Conservation (phyloP, 2,329 filamentous ascomycete genomes). For the Xylaria hypoxylon region DNA sequence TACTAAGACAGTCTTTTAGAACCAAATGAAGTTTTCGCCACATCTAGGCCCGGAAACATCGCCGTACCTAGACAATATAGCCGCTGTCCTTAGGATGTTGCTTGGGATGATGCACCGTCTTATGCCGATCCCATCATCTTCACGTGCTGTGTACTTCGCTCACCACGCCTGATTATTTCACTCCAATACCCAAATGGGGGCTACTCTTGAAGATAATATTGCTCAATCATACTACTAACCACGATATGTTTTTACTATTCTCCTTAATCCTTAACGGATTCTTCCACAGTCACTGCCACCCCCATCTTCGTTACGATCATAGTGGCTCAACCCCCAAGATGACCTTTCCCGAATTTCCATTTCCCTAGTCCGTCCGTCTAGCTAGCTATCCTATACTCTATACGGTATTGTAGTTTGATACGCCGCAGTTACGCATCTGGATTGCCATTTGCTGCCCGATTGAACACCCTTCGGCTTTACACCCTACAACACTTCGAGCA, state of each 20-base stretch:
- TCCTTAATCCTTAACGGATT: background rate
- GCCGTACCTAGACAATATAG: background rate
- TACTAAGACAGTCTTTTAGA: background rate
- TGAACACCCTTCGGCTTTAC: background rate
- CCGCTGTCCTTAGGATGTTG: background rate
- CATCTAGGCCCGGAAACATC: background rate
- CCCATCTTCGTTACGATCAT: constrained; percentile 12
- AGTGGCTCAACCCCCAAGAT: constrained; percentile 13
- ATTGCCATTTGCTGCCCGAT: constrained; percentile 1
- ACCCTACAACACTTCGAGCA: constrained; percentile 15
- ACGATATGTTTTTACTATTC: background rate
- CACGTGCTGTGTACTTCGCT: background rate
- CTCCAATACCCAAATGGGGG: background rate
- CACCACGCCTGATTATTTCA: background rate
- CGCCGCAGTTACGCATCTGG: constrained; percentile 7
- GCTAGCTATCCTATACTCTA: constrained; percentile 2
- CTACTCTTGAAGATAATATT: background rate
- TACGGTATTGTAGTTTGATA: constrained; percentile 10
- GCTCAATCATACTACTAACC: no score
- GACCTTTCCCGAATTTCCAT: constrained; percentile 30
- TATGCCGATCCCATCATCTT: background rate
- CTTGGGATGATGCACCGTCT: background rate
- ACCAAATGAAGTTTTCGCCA: background rate
- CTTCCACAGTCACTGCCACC: constrained; percentile 21
- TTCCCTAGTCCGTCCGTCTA: background rate